These are phyloP conservation scores for Lentinula aciculospora DNA, from an alignment of 768 basidiomycete genomes.

Conservation along the genomic window DNA sequence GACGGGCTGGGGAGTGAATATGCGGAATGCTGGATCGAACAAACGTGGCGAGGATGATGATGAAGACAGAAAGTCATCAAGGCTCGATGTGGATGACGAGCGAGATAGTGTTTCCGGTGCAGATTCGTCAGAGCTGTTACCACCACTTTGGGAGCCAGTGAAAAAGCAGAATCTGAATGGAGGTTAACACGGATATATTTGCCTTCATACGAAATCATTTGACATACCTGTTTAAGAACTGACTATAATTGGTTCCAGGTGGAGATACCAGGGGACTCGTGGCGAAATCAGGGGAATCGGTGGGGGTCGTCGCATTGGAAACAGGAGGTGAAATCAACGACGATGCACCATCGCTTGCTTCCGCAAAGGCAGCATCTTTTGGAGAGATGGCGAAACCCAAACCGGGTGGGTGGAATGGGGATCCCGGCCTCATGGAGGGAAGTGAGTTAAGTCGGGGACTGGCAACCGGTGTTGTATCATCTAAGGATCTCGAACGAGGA, in stretches of 20 bases:
- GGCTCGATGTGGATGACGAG: conserved; percentile 47
- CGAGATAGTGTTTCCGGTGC: conserved; percentile 19
- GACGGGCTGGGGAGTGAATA: background rate
- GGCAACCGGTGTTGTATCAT: conserved; percentile 17
- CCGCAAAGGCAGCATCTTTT: conserved; percentile 9
- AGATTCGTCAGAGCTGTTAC: conserved; percentile 6
- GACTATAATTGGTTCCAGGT: conserved; percentile 45
- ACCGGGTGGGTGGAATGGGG: conserved; percentile 34
- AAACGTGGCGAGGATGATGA: conserved; percentile 21
- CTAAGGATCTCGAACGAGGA: conserved; percentile 22
- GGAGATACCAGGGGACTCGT: background rate
- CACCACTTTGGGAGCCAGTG: conserved; percentile 46
- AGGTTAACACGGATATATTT: background rate
- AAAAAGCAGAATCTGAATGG: conserved; percentile 70
- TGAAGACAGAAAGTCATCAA: conserved; percentile 43
- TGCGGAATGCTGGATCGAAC: conserved; percentile 11
- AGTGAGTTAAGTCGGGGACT: conserved; percentile 8
- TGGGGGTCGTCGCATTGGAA: conserved; percentile 6
- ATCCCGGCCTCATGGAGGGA: conserved; percentile 24
- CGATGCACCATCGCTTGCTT: conserved; percentile 8
- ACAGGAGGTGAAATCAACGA: conserved; percentile 15
- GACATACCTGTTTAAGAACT: conserved; percentile 61
- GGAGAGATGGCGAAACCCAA: conserved; percentile 13
- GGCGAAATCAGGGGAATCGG: background rate
- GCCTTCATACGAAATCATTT: conserved; percentile 10